Base-by-base conservation (phyloP, 768 basidiomycete species). In the Postia placenta region DNA sequence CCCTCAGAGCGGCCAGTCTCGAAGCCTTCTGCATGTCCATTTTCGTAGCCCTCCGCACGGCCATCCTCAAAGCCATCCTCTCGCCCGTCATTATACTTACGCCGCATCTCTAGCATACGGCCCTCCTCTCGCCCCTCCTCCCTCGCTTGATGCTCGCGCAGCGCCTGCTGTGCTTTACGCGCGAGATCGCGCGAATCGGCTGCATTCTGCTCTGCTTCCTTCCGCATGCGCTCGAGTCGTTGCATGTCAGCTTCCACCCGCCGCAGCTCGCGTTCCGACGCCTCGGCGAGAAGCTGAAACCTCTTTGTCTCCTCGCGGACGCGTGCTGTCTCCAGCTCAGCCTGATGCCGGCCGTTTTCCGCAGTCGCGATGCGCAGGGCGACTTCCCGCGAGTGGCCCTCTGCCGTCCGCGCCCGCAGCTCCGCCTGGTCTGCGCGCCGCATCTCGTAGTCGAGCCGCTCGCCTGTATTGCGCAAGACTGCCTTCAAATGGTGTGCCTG, bases 381-480 rank as follows among this genome's bases (percentile, higher is more conserved):
- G 15, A 71, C 57, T 30, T 78, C 75, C 40, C 63, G 72, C 44
- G 71, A 72, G 44, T 67, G 66, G n/a, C 62, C 57, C 62, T 82
- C 81, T 24, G 81, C 74, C 39, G 66, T 69, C 42, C 74, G 73
- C 38, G 77, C 80, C 36, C 80, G 74, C 35, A 67, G 54, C 28
- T 71, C 72, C 0, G 76, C 75, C 30, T 74, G 69, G 39, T 76
- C 75, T n/a, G 74, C 78, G 41, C 78, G 67, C 23, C 73, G 72
- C 46, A 72, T 75, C 66, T 83, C 81, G 41, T 72, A 66, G 57
- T 83, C 77, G 33, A 86, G 68, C 42, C 73, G 71, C 45, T 80
- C 78, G 17, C 72, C 72, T 4, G 81, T 73, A 40, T 63, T 65
- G 45, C 73, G 70, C 20, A 84, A 70, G 22, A 79, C 58, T 24